Evolutionary conservation across 2,329 filamentous ascomycete genomes (phyloP).

Genomic region (Trichophyton rubrum): DNA sequence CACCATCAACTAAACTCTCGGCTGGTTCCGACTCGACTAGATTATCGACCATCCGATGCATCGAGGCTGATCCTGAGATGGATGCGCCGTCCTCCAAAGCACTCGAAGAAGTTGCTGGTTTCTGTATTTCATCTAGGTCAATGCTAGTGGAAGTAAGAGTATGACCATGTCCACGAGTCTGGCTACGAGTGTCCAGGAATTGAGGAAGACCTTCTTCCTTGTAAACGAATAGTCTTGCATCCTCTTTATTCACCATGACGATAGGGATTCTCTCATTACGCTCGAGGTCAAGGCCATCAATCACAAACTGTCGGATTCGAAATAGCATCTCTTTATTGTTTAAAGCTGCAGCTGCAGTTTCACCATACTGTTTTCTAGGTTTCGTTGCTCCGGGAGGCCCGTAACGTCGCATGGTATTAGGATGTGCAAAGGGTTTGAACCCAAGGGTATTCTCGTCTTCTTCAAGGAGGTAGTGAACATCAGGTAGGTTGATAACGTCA

Average conservation of each 20-base stretch:
- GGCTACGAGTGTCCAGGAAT: conserved; percentile 30
- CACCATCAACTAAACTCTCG: conserved; percentile 10
- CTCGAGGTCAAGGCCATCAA: conserved; percentile 49
- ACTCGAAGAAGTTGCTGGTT: conserved; percentile 17
- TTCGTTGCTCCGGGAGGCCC: conserved; percentile 36
- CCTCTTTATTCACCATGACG: conserved; percentile 34
- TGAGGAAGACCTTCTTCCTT: conserved; percentile 42
- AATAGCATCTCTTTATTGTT: conserved; percentile 55
- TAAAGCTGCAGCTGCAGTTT: conserved; percentile 43
- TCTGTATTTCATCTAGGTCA: conserved; percentile 29
- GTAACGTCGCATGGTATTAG: conserved; percentile 41
- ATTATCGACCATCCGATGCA: conserved; percentile 48
- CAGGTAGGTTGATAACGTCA: conserved; percentile 43
- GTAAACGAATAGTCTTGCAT: conserved; percentile 39
- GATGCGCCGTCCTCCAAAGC: conserved; percentile 23
- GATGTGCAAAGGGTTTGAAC: conserved; percentile 48
- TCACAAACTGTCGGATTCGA: conserved; percentile 50
- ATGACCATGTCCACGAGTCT: conserved; percentile 25
- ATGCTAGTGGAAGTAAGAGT: conserved; percentile 30
- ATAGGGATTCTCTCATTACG: conserved; percentile 40
- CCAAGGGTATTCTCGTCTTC: conserved; percentile 56
- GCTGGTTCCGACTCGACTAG: conserved; percentile 37
- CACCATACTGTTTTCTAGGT: conserved; percentile 37
- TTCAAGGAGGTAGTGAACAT: conserved; percentile 51
- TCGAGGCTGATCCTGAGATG: conserved; percentile 36